Percentiles rank a stretch among this genome's conserved stretches.
Evolutionary conservation across 106 monocot species (phyloP).

Genomic region (Dendrobium huoshanense): DNA sequence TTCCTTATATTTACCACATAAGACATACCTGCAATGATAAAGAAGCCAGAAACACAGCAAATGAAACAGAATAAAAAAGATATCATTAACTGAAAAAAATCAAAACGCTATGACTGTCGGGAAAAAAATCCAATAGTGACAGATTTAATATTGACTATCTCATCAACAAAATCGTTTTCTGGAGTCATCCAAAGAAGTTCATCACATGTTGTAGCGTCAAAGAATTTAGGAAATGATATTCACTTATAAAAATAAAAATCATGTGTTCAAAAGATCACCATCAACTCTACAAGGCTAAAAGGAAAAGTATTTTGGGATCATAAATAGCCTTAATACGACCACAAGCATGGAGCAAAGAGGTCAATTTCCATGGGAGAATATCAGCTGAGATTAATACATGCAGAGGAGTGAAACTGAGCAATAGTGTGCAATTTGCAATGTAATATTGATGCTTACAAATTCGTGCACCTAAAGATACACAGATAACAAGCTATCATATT

Average conservation of each 20-base stretch:
- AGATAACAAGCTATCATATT: no score
- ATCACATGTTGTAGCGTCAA: neutral
- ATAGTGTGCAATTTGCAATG: no score
- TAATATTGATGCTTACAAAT: no score
- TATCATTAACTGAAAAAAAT: neutral
- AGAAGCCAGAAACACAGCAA: neutral
- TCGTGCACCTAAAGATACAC: no score
- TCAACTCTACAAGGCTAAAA: neutral
- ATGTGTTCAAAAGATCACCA: neutral
- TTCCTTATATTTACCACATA: conserved; percentile 16
- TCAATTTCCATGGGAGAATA: no score
- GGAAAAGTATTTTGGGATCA: no score
- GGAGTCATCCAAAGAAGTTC: neutral
- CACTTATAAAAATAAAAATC: neutral
- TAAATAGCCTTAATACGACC: neutral
- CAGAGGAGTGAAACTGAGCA: no score
- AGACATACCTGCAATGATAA: conserved; percentile 17
- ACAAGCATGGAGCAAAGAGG: no score
- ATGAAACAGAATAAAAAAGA: neutral
- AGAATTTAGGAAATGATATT: neutral
- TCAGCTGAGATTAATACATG: no score
- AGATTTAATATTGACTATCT: neutral
- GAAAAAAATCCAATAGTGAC: neutral
- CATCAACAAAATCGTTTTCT: neutral
- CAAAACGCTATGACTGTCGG: neutral